A percentile compares a stretch with the other conserved stretches of the same genome.
Conservation (phyloP, 768 basidiomycete species). For the Hysterangium stoloniferum region DNA sequence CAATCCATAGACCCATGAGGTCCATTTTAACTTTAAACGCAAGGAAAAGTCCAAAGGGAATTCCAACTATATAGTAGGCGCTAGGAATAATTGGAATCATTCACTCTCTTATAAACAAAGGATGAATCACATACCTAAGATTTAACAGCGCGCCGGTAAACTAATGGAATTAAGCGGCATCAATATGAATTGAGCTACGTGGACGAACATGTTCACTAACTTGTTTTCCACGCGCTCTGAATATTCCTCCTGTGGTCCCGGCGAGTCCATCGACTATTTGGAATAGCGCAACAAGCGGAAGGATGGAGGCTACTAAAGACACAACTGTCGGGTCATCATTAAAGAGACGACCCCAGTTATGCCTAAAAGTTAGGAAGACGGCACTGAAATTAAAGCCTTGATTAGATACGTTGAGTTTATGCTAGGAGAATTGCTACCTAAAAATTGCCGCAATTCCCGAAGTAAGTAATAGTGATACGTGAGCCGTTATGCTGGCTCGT, state of each 20-base stretch:
- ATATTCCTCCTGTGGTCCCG: conserved; percentile 64
- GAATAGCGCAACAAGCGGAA: conserved; percentile 71
- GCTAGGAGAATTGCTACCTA: conserved; percentile 34
- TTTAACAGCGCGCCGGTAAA: conserved; percentile 73
- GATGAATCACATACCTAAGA: conserved; percentile 41
- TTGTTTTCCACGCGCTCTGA: conserved; percentile 79
- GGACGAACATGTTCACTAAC: conserved; percentile 21
- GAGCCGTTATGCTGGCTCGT: conserved; percentile 64
- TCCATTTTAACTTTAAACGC: conserved; percentile 52
- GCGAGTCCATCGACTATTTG: conserved; percentile 80
- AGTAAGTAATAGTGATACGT: conserved; percentile 57
- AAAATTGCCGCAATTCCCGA: conserved; percentile 56
- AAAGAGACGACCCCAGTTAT: conserved; percentile 68
- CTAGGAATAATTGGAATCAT: conserved; percentile 22
- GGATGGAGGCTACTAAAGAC: conserved; percentile 51
- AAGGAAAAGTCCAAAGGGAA: conserved; percentile 76
- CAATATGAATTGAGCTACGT: background rate
- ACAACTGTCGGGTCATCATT: conserved; percentile 58
- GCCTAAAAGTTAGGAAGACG: conserved; percentile 51
- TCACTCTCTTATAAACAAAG: conserved; percentile 11
- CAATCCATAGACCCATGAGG: conserved; percentile 78
- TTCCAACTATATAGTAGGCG: conserved; percentile 77
- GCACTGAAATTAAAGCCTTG: conserved; percentile 25
- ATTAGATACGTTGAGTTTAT: background rate
- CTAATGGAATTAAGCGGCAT: conserved; percentile 25